phyloP scores from a whole-genome alignment of 139 green algal genomes.

The Chlorella sp. region DNA sequence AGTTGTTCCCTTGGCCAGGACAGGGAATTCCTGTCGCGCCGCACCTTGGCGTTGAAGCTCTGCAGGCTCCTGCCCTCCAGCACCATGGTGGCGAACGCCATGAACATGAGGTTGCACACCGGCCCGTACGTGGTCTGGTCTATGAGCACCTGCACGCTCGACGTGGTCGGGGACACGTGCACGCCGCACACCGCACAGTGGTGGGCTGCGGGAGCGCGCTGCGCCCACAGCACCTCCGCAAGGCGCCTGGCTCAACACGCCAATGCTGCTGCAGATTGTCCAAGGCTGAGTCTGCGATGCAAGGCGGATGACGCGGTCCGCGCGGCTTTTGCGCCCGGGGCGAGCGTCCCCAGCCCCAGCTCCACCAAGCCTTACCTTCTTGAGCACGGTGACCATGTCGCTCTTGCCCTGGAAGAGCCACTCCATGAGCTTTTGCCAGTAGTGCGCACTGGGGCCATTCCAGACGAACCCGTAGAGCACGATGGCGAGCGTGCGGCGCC shows the following conservation, averaged over 20 bases:
- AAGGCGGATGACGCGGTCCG: no score
- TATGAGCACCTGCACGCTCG: conserved; percentile 57
- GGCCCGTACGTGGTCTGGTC: conserved; percentile 70
- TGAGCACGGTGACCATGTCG: conserved; percentile 36
- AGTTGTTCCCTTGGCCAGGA: no score
- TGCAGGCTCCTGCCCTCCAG: conserved; percentile 19
- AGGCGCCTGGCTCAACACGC: no score
- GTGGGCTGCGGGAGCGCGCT: no score
- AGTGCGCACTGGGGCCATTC: conserved; percentile 46
- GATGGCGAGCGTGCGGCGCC: conserved; percentile 33
- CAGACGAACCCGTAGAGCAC: conserved; percentile 56
- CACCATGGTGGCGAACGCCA: conserved; percentile 28
- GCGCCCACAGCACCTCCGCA: no score
- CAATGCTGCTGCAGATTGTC: no score
- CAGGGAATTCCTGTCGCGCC: no score
- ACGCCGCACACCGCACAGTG: no score
- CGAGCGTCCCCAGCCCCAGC: no score
- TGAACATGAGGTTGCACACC: conserved; percentile 55
- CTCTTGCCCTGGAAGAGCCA: conserved; percentile 39
- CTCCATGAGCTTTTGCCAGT: conserved; percentile 52
- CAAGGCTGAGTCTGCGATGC: no score
- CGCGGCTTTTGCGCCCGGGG: no score
- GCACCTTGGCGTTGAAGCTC: conserved; percentile 1
- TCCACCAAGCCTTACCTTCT: conserved; percentile 32
- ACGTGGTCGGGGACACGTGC: no score